These are phyloP conservation scores for Lenwebbia sp. DNA, from an alignment of 345 rosid species.

Conservation along the genomic window DNA sequence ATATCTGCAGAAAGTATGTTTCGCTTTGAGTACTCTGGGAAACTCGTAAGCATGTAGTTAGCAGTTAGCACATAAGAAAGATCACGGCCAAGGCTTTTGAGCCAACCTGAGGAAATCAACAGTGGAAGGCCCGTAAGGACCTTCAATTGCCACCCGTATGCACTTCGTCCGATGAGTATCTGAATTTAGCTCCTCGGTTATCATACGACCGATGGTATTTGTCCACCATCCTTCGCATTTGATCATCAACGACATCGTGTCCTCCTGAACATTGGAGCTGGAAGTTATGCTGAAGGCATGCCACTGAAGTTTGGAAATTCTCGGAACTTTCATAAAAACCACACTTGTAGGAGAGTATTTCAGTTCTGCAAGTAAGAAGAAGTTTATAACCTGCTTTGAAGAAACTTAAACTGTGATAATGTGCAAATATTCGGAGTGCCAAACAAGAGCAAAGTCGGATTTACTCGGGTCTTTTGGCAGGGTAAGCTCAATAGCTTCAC, in stretches of 20 bases:
- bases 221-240: slow-evolving; percentile 73
- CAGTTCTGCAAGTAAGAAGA: slow-evolving; percentile 32
- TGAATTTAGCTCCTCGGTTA: slow-evolving; percentile 26
- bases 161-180: slow-evolving; percentile 17
- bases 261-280: slow-evolving; percentile 40
- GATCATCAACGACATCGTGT: slow-evolving; percentile 42
- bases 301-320: slow-evolving; percentile 59
- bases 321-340: slow-evolving; percentile 58
- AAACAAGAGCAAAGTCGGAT: neutral
- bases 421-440: neutral
- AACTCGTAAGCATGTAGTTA: neutral
- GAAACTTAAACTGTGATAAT: neutral
- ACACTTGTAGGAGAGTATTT: slow-evolving; percentile 54
- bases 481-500: slow-evolving; percentile 49
- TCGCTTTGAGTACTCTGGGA: neutral
- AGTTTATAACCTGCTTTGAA: neutral
- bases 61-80: neutral
- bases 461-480: slow-evolving; percentile 69
- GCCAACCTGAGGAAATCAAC: slow-evolving; percentile 52
- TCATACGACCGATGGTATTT: slow-evolving; percentile 33
- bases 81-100: neutral
- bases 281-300: slow-evolving; percentile 80
- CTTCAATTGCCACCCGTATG: slow-evolving; percentile 52
- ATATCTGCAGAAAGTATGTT: slow-evolving; percentile 34
- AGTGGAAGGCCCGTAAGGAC: slow-evolving; percentile 79